Conservation (phyloP, 352 stramenopile species). For the Phytophthora foliorum region DNA sequence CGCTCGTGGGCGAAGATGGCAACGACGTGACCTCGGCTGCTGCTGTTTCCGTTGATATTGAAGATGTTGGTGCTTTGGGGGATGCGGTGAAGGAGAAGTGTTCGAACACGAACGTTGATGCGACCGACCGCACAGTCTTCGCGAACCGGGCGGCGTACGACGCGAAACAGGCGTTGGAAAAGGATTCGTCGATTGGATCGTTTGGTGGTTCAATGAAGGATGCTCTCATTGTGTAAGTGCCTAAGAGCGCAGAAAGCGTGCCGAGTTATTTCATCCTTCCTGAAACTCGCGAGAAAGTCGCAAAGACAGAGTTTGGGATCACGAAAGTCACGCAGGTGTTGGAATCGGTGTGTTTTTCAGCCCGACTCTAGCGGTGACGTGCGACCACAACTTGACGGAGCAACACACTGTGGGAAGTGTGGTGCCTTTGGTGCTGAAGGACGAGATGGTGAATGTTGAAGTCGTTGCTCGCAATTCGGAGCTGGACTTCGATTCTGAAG, state of each 20-base stretch:
- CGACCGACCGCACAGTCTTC: not conserved
- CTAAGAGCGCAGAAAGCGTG: not conserved
- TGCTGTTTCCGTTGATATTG: slow-evolving; percentile 17
- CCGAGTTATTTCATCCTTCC: slow-evolving; percentile 12
- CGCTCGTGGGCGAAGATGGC: slow-evolving; percentile 18
- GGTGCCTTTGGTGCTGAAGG: slow-evolving; percentile 30
- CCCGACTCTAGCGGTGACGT: slow-evolving; percentile 8
- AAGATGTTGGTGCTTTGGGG: slow-evolving; percentile 20
- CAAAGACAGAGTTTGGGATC: slow-evolving; percentile 10
- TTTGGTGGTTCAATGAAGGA: not conserved
- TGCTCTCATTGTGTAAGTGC: slow-evolving; percentile 4
- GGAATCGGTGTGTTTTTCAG: slow-evolving; percentile 16
- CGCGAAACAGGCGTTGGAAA: not conserved
- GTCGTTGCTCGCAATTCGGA: slow-evolving; percentile 14
- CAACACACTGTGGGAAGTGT: slow-evolving; percentile 30
- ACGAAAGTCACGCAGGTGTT: not conserved
- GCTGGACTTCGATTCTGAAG: slow-evolving; percentile 18
- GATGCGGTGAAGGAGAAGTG: slow-evolving; percentile 3
- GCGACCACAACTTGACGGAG: slow-evolving; percentile 19
- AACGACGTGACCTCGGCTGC: not conserved
- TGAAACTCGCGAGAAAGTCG: slow-evolving; percentile 5
- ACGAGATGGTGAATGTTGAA: slow-evolving; percentile 28
- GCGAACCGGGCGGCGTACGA: not conserved
- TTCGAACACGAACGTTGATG: not conserved
- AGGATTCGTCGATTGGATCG: no score